Conservation (phyloP, 2,329 filamentous ascomycete genomes). For the Aspergillus tamarii region DNA sequence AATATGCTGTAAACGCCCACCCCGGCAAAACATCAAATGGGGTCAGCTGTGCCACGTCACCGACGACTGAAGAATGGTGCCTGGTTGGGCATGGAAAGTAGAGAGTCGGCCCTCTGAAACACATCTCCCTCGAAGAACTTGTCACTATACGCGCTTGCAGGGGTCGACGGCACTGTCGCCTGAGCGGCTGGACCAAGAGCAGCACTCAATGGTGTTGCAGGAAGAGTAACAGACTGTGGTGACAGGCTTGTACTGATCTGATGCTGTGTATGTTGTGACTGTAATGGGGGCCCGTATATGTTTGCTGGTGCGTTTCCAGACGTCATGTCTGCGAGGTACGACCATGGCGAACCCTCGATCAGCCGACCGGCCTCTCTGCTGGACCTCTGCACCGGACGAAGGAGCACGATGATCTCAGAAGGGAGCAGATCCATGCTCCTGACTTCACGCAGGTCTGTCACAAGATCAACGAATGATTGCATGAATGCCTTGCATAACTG, state of each 20-base stretch:
- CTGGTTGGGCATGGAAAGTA: conserved; percentile 49
- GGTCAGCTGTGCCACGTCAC: conserved; percentile 22
- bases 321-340: conserved; percentile 54
- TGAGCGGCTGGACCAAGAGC: conserved; percentile 88
- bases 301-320: conserved; percentile 33
- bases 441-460: conserved; percentile 51
- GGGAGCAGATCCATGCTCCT: conserved; percentile 54
- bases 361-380: conserved; percentile 78
- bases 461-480: conserved; percentile 52
- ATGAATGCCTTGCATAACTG: conserved; percentile 68
- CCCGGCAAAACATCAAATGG: background rate
- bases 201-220: conserved; percentile 86
- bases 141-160: conserved; percentile 52
- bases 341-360: conserved; percentile 69
- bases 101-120: conserved; percentile 52
- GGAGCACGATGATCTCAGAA: conserved; percentile 70
- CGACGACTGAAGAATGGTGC: conserved; percentile 46
- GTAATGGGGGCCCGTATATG: conserved; percentile 41
- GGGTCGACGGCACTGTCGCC: conserved; percentile 75
- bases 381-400: conserved; percentile 79
- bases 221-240: conserved; percentile 62
- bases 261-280: conserved; percentile 36
- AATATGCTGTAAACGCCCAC: background rate
- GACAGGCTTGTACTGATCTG: conserved; percentile 36
- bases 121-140: conserved; percentile 54